phyloP scores from a whole-genome alignment of 78 protist species.

The Cavenderia fasciculata region DNA sequence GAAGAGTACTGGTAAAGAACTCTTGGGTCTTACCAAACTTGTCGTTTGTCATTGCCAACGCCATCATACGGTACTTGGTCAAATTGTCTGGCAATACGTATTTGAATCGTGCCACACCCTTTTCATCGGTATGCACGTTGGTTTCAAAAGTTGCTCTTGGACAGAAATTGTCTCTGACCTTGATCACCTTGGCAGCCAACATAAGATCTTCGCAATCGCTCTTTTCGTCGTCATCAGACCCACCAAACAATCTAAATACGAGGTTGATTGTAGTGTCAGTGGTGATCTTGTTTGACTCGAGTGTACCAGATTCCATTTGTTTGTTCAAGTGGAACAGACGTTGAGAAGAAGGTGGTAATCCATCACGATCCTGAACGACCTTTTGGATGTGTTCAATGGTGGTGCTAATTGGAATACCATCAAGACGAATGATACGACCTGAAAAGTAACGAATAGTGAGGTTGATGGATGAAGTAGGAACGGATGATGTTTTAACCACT shows the following conservation, averaged over 20 bases:
- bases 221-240: background rate
- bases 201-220: background rate
- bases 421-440: slow-evolving; percentile 17
- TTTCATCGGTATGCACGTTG: background rate
- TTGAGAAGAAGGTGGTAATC: slow-evolving; percentile 28
- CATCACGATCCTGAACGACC: slow-evolving; percentile 32
- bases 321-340: slow-evolving; percentile 31
- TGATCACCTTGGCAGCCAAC: background rate
- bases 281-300: background rate
- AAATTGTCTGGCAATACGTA: slow-evolving; percentile 43
- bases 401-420: background rate
- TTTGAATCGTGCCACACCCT: background rate
- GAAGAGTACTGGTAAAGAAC: slow-evolving; percentile 26
- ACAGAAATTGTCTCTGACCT: slow-evolving; percentile 26
- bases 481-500: too few relatives aligned
- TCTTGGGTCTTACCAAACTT: slow-evolving; percentile 14
- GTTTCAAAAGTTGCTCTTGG: slow-evolving; percentile 16
- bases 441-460: slow-evolving; percentile 11
- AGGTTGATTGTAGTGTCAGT: slow-evolving; percentile 14
- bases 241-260: slow-evolving; percentile 24
- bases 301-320: background rate
- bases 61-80: slow-evolving; percentile 32
- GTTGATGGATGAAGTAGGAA: background rate
- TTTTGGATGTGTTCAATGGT: background rate
- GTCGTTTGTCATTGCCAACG: background rate